Evolutionary conservation across 179 eudicot species (phyloP).

Genomic region (Pouteria campechiana): DNA sequence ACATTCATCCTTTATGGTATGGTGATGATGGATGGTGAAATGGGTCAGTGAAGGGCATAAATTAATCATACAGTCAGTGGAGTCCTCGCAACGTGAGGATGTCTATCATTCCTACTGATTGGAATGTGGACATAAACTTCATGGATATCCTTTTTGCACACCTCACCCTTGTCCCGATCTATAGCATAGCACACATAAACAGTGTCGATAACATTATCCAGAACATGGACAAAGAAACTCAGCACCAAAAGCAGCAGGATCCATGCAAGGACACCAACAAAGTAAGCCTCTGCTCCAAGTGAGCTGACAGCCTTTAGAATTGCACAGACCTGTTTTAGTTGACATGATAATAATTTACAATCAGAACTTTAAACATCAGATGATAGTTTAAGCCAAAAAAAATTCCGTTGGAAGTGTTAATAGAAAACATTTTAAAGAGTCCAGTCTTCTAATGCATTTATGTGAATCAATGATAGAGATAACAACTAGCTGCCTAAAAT

Average conservation of each 20-base stretch:
- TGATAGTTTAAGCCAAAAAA: too few relatives aligned
- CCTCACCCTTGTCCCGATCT: conserved; percentile 86
- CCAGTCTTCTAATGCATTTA: too few relatives aligned
- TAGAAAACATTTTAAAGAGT: too few relatives aligned
- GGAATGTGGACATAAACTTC: conserved; percentile 94
- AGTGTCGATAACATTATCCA: conserved; percentile 82
- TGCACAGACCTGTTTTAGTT: conserved; percentile 78
- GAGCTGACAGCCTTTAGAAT: conserved; percentile 42
- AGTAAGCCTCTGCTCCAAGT: conserved; percentile 62
- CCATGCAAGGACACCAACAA: conserved; percentile 55
- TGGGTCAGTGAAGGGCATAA: too few relatives aligned
- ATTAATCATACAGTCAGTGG: conserved; percentile 35
- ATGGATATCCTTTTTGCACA: conserved; percentile 76
- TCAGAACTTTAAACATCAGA: too few relatives aligned
- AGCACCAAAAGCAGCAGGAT: conserved; percentile 52
- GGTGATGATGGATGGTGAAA: too few relatives aligned
- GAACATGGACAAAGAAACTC: conserved; percentile 62
- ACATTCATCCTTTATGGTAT: too few relatives aligned
- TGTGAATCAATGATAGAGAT: too few relatives aligned
- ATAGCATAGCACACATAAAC: conserved; percentile 90
- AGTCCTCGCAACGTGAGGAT: conserved; percentile 26
- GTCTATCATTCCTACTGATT: conserved; percentile 48
- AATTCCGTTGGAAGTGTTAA: too few relatives aligned
- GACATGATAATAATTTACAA: too few relatives aligned
- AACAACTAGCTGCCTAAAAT: too few relatives aligned